Conservation (phyloP, 352 stramenopile species). For the Globisporangium carolinianum region DNA sequence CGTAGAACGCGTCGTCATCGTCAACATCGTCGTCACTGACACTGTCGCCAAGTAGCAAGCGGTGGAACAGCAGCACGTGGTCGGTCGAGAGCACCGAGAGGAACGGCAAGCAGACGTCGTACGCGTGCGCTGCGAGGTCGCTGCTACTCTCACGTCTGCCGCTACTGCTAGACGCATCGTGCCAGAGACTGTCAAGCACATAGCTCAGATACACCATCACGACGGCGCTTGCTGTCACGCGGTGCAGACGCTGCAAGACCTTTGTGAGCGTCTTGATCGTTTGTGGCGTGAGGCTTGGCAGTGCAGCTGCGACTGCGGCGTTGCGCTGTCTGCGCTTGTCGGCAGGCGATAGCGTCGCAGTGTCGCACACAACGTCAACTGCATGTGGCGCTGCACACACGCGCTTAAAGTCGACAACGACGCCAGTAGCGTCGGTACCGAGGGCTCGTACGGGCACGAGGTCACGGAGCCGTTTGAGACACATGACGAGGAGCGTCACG, state of each 20-base stretch:
- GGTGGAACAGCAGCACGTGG: conserved; percentile 58
- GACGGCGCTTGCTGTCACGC: conserved; percentile 47
- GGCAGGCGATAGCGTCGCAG: background rate
- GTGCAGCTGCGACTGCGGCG: conserved; percentile 33
- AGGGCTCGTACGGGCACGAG: too few relatives aligned
- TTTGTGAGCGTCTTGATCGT: conserved; percentile 72
- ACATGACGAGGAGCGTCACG: conserved; percentile 70
- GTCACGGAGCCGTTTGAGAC: conserved; percentile 68
- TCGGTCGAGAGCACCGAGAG: conserved; percentile 55
- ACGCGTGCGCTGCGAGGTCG: conserved; percentile 57
- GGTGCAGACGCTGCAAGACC: conserved; percentile 61
- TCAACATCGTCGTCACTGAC: conserved; percentile 8
- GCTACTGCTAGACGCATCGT: conserved; percentile 18
- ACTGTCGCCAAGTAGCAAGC: conserved; percentile 32
- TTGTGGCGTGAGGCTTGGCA: conserved; percentile 44
- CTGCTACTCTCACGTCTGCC: conserved; percentile 8
- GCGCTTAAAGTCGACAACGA: conserved; percentile 44
- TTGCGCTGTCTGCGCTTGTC: conserved; percentile 8
- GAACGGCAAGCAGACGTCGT: conserved; percentile 58
- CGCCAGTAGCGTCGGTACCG: background rate
- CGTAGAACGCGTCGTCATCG: conserved; percentile 45
- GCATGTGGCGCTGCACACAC: conserved; percentile 33
- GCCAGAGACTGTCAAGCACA: conserved; percentile 36
- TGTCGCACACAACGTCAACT: conserved; percentile 23
- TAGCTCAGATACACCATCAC: conserved; percentile 65